Conservation (phyloP, 2,329 filamentous ascomycete genomes). For the Calonectria henricotiae region DNA sequence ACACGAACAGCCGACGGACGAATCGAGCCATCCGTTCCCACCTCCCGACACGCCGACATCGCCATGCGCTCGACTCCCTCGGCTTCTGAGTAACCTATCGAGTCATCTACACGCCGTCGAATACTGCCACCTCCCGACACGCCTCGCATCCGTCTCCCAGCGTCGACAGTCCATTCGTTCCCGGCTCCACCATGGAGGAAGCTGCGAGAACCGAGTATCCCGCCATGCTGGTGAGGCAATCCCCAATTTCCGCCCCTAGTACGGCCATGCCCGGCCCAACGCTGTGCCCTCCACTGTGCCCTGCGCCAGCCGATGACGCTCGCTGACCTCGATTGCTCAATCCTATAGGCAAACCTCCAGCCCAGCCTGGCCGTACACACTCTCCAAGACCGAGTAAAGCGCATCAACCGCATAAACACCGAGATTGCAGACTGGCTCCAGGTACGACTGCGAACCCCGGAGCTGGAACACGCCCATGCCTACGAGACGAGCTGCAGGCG, state of each 20-base stretch:
- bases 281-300: neutral
- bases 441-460: conserved; percentile 69
- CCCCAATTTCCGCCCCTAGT: conserved; percentile 27
- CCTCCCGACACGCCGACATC: conserved; percentile 30
- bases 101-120: conserved; percentile 8
- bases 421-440: conserved; percentile 98
- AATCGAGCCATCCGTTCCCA: conserved; percentile 23
- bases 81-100: conserved; percentile 26
- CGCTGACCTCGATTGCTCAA: conserved; percentile 44
- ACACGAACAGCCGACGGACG: conserved; percentile 23
- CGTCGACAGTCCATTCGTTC: conserved; percentile 25
- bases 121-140: neutral
- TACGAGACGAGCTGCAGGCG: conserved; percentile 11
- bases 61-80: conserved; percentile 35
- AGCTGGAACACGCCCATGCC: conserved; percentile 19
- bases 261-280: conserved; percentile 16
- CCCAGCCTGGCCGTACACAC: conserved; percentile 86
- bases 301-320: conserved; percentile 23
- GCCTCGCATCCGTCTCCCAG: conserved; percentile 38
- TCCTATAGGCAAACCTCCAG: conserved; percentile 80
- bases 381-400: conserved; percentile 89
- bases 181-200: conserved; percentile 76
- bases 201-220: conserved; percentile 93
- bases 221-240: conserved; percentile 85
- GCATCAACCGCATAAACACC: conserved; percentile 87